These are phyloP conservation scores for Phaeodactylum tricornutum DNA, from an alignment of 108 stramenopile species.

Conservation along the genomic window DNA sequence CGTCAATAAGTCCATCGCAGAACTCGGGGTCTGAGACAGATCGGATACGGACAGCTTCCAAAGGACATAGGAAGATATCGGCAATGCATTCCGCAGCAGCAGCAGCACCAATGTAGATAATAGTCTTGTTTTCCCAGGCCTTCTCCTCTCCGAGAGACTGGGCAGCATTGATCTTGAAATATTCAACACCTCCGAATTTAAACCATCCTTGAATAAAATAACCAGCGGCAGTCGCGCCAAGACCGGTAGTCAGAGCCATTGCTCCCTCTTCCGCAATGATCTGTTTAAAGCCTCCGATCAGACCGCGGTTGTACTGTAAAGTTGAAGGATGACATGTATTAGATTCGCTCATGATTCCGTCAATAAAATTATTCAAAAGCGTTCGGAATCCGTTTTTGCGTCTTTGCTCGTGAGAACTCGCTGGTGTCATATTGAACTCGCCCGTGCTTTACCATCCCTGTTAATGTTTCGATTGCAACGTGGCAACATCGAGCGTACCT, in stretches of 20 bases:
- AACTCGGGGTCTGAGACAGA: conserved; percentile 92
- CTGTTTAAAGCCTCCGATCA: conserved; percentile 84
- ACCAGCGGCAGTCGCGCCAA: conserved; percentile 92
- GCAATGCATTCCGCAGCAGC: conserved; percentile 94
- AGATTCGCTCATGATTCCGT: conserved; percentile 3
- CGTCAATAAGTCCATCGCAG: conserved; percentile 78
- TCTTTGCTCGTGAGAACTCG: too few relatives aligned
- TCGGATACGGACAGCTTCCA: conserved; percentile 97
- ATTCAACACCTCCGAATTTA: conserved; percentile 99
- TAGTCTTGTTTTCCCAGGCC: conserved; percentile 91
- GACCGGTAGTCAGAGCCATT: conserved; percentile 91
- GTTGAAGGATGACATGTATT: conserved; percentile 3
- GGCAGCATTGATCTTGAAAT: conserved; percentile 92
- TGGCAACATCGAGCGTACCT: conserved; percentile 29
- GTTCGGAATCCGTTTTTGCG: too few relatives aligned
- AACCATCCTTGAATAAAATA: conserved; percentile 99
- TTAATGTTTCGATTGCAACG: too few relatives aligned
- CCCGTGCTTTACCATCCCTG: too few relatives aligned
- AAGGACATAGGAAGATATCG: conserved; percentile 96
- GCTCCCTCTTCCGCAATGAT: conserved; percentile 91
- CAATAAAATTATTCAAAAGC: neutral
- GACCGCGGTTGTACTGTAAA: conserved; percentile 82
- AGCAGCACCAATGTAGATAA: conserved; percentile 89
- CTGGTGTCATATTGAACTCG: too few relatives aligned
- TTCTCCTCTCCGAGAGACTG: conserved; percentile 75